These are phyloP conservation scores for Pisolithus microcarpus DNA, from an alignment of 768 basidiomycete genomes.

Conservation along the genomic window DNA sequence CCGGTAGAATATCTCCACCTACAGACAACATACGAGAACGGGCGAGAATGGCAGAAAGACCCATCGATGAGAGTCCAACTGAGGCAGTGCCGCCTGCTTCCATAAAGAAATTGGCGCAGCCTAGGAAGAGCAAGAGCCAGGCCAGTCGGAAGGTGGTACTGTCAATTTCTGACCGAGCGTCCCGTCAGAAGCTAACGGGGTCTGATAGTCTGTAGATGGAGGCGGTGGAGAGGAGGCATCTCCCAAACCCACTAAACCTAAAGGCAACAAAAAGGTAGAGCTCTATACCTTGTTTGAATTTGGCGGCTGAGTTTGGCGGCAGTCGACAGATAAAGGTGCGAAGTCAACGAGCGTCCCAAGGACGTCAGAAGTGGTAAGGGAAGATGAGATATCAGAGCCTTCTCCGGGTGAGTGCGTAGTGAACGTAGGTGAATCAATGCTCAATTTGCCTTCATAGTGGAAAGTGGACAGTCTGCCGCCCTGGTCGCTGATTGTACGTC, in stretches of 20 bases:
- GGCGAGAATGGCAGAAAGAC: background rate
- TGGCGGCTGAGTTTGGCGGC: background rate
- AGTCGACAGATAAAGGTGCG: background rate
- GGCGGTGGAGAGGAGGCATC: background rate
- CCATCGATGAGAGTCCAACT: background rate
- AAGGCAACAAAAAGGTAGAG: background rate
- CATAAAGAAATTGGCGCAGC: constrained; percentile 7
- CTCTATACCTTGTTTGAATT: background rate
- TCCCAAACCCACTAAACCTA: background rate
- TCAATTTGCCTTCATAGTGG: background rate
- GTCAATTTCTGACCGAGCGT: background rate
- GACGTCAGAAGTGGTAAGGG: constrained; percentile 8
- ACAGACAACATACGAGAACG: background rate
- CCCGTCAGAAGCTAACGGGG: background rate
- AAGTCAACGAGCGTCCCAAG: background rate
- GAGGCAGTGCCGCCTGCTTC: background rate
- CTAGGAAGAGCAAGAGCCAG: background rate
- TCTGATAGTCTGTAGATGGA: background rate
- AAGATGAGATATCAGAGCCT: constrained; percentile 3
- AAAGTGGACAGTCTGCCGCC: background rate
- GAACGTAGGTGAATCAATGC: background rate
- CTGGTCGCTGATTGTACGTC: background rate
- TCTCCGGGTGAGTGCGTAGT: constrained; percentile 9
- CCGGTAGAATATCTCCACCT: too few relatives aligned
- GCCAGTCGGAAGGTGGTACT: background rate